Conservation (phyloP, 2,329 filamentous ascomycete genomes). For the Penicillium paneum region DNA sequence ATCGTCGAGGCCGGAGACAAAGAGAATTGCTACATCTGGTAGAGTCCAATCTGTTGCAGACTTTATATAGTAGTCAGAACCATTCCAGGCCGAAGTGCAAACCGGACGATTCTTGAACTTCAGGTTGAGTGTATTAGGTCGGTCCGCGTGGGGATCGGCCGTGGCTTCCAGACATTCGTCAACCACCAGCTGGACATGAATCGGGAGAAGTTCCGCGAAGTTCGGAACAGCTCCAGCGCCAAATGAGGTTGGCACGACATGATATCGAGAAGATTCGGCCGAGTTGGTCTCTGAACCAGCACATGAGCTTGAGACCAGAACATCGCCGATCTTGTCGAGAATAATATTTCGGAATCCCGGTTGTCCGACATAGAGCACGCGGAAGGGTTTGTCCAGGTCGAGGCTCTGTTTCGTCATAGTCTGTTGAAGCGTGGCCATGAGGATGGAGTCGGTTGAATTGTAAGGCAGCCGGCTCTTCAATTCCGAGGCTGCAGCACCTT, state of each 20-base stretch:
- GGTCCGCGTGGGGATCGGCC: slow-evolving; percentile 23
- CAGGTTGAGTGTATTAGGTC: slow-evolving; percentile 35
- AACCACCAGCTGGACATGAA: slow-evolving; percentile 47
- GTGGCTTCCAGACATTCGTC: slow-evolving; percentile 44
- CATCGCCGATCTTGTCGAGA: slow-evolving; percentile 49
- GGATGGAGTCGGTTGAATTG: slow-evolving; percentile 29
- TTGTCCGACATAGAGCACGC: slow-evolving; percentile 44
- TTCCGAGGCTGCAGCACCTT: slow-evolving; percentile 28
- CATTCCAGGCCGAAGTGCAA: slow-evolving; percentile 39
- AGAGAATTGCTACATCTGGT: slow-evolving; percentile 48
- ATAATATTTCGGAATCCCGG: slow-evolving; percentile 40
- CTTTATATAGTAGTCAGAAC: slow-evolving; percentile 37
- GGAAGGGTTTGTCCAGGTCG: slow-evolving; percentile 43
- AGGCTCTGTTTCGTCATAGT: slow-evolving; percentile 43
- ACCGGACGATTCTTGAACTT: slow-evolving; percentile 40
- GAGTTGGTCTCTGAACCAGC: slow-evolving; percentile 34
- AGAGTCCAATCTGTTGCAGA: slow-evolving; percentile 42
- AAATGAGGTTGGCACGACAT: slow-evolving; percentile 49
- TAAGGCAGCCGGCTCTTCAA: slow-evolving; percentile 29
- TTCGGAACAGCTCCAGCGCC: slow-evolving; percentile 45
- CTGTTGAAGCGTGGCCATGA: slow-evolving; percentile 45
- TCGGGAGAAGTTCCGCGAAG: slow-evolving; percentile 49
- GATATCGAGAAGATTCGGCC: slow-evolving; percentile 45
- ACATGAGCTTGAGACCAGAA: slow-evolving; percentile 42
- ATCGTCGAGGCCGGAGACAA: slow-evolving; percentile 39